phyloP scores from a whole-genome alignment of 2,329 filamentous ascomycete genomes.

The Sordariomycetes sp. region DNA sequence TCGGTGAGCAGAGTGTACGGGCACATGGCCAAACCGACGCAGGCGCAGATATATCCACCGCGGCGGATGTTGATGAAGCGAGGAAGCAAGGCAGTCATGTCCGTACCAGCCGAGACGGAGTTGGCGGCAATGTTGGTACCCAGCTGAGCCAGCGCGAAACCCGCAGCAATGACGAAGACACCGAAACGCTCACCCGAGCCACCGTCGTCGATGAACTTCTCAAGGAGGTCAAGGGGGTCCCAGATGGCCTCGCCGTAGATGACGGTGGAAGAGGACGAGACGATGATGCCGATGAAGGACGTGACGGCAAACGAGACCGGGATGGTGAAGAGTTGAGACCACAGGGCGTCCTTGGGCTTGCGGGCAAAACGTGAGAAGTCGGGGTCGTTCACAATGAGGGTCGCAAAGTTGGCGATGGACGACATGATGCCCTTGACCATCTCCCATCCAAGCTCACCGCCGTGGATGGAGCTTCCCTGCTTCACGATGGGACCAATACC shows the following conservation, averaged over 20 bases:
- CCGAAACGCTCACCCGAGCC: conserved; percentile 61
- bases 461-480: conserved; percentile 52
- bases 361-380: conserved; percentile 79
- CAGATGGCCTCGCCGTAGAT: conserved; percentile 62
- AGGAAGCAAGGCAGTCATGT: conserved; percentile 72
- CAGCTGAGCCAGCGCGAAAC: conserved; percentile 71
- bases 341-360: conserved; percentile 67
- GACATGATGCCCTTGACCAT: conserved; percentile 82
- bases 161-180: conserved; percentile 62
- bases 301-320: conserved; percentile 67
- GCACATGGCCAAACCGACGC: conserved; percentile 75
- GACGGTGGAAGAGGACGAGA: conserved; percentile 62
- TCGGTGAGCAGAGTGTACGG: conserved; percentile 71
- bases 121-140: conserved; percentile 86
- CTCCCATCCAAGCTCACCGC: conserved; percentile 67
- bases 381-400: conserved; percentile 73
- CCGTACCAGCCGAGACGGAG: conserved; percentile 73
- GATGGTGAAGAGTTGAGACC: conserved; percentile 71
- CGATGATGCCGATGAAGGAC: conserved; percentile 75
- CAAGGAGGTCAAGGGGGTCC: conserved; percentile 62
- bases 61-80: conserved; percentile 78
- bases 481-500: conserved; percentile 77
- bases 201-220: conserved; percentile 59
- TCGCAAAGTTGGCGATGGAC: conserved; percentile 83
- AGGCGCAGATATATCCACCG: conserved; percentile 77